These are phyloP conservation scores for Maudiozyma saulgeensis DNA, from an alignment of 805 yeast species.

Conservation along the genomic window DNA sequence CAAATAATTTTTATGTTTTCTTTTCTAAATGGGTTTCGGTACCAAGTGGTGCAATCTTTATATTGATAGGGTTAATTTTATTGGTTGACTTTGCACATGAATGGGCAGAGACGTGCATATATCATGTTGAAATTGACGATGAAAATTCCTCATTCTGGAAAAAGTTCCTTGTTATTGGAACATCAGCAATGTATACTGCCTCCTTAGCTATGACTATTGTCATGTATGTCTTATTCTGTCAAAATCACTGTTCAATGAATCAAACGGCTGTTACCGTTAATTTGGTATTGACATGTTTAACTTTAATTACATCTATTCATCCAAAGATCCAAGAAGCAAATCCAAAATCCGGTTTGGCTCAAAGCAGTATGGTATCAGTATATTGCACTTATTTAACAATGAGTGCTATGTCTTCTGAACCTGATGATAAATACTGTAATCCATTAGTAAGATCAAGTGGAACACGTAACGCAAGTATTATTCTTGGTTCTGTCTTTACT, in stretches of 20 bases:
- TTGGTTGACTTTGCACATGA: conserved; percentile 96
- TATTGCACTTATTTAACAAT: conserved; percentile 87
- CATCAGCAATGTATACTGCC: conserved; percentile 72
- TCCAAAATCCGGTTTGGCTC: conserved; percentile 94
- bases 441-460: conserved; percentile 85
- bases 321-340: conserved; percentile 84
- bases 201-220: conserved; percentile 62
- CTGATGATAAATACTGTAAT: conserved; percentile 87
- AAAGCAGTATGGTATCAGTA: conserved; percentile 87
- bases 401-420: conserved; percentile 92
- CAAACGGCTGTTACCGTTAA: conserved; percentile 78
- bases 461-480: conserved; percentile 78
- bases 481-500: conserved; percentile 87
- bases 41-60: conserved; percentile 71
- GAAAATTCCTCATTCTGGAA: conserved; percentile 60
- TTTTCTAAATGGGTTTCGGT: conserved; percentile 91
- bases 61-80: conserved; percentile 80
- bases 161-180: conserved; percentile 72
- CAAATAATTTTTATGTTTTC: conserved; percentile 75
- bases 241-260: conserved; percentile 77
- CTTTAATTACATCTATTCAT: conserved; percentile 63
- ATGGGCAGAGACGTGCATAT: conserved; percentile 95
- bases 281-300: conserved; percentile 50
- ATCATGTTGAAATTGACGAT: conserved; percentile 77
- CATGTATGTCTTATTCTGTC: conserved; percentile 79